Evolutionary conservation across 2,329 filamentous ascomycete genomes (phyloP).

Genomic region (Claviceps humidiphila): DNA sequence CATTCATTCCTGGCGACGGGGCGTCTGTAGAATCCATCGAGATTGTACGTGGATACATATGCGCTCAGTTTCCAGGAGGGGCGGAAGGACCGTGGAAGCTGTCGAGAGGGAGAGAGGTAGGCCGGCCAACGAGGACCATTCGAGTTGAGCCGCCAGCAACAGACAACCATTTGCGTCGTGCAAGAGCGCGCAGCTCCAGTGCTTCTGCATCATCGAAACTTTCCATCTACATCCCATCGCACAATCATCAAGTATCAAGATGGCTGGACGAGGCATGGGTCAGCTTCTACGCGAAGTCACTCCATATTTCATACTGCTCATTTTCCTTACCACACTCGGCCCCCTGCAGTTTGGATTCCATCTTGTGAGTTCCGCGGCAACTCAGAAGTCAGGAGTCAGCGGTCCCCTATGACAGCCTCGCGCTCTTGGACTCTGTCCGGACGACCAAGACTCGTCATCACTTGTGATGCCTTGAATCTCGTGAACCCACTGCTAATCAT

Average conservation of each 20-base stretch:
- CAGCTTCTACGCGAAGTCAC: slow-evolving; percentile 40
- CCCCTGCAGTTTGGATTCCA: slow-evolving; percentile 93
- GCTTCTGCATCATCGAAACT: not conserved
- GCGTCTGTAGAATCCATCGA: too few species aligned
- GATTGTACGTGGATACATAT: too few species aligned
- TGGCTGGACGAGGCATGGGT: slow-evolving; percentile 17
- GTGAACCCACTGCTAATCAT: not conserved
- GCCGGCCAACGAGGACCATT: too few species aligned
- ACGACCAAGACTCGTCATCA: not conserved
- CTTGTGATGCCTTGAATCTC: not conserved
- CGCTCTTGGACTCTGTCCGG: not conserved
- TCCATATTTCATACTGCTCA: slow-evolving; percentile 62
- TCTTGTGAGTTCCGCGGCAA: slow-evolving; percentile 41
- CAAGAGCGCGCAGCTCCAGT: too few species aligned
- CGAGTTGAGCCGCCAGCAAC: too few species aligned
- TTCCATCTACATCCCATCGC: not conserved
- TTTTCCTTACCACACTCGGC: slow-evolving; percentile 67
- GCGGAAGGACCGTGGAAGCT: too few species aligned
- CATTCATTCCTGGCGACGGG: too few species aligned
- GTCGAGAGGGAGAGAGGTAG: too few species aligned
- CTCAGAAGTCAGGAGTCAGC: not conserved
- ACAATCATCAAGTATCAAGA: slow-evolving; percentile 9
- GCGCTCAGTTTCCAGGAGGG: too few species aligned
- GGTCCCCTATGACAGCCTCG: not conserved
- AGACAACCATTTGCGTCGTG: too few species aligned